Evolutionary conservation across 1,284 basidiomycete genomes (phyloP), one percentile per base, ranked within the genome.

Genomic region (Violaceomyces palustris): DNA sequence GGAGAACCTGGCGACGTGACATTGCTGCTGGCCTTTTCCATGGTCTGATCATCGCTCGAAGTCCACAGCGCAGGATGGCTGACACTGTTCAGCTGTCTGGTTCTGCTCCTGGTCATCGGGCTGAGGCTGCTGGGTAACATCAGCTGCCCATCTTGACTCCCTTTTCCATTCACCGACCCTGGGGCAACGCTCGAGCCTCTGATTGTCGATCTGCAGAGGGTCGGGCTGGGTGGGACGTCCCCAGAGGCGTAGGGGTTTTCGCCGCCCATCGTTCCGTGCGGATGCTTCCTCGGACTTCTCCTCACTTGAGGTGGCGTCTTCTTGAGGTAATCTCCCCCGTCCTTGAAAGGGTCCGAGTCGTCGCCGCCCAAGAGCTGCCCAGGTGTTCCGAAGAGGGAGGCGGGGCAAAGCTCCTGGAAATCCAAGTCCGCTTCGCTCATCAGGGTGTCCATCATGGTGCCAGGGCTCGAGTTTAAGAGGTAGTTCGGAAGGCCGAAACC

Each of bases 251-350:
- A 72, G 3, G 69, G 69, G 41, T 72, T 72, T 25, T 55, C 40
- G 19, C 42, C 47, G 14, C 47, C 55, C 31, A 50, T 40, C 23
- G 64, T 67, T 8, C 69, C 69, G 21, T 43, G 49, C 27, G 69
- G 68, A n/a, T 59, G 61, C 52, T 72, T 72, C 17, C 69, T 50
- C 25, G 69, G 69, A 41, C 66, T 69, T 31, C 69, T 46, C 9
- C 69, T 51, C 30, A 62, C 39, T 1, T 53, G 46, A 26, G 49
- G 45, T 9, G 57, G 50, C 9, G 50, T 46, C 7, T 27, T 24
- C 24, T 50, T 34, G n/a, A n/a, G n/a, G n/a, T n/a, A n/a, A n/a
- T n/a, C n/a, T n/a, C n/a, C n/a, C n/a, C n/a, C n/a, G n/a, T n/a
- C n/a, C n/a, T n/a, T n/a, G n/a, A n/a, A n/a, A n/a, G n/a, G n/a